Evolutionary conservation across 1,284 basidiomycete species (phyloP).

Genomic region (Irpex sp.): DNA sequence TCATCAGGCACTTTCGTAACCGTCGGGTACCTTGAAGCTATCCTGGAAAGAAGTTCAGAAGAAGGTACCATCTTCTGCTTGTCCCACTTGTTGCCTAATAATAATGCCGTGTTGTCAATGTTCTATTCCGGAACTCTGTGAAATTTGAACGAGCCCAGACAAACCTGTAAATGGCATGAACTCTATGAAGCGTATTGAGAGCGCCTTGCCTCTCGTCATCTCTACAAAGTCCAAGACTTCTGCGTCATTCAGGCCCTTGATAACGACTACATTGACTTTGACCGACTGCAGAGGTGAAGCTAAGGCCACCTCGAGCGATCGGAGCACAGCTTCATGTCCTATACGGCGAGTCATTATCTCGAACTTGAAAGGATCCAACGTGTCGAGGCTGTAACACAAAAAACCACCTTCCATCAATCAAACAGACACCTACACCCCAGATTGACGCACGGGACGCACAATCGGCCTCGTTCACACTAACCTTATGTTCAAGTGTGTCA

Average conservation of each 20-base stretch:
- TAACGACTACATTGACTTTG: conserved; percentile 83
- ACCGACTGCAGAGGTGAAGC: conserved; percentile 52
- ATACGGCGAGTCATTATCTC: conserved; percentile 79
- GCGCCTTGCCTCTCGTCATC: conserved; percentile 58
- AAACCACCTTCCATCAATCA: conserved; percentile 4
- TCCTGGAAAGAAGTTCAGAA: conserved; percentile 50
- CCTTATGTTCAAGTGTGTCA: conserved; percentile 85
- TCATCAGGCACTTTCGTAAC: conserved; percentile 59
- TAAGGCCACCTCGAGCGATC: conserved; percentile 64
- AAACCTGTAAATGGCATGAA: conserved; percentile 91
- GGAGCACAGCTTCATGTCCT: conserved; percentile 74
- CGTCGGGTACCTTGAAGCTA: conserved; percentile 45
- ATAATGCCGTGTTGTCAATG: neutral
- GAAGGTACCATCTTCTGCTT: conserved; percentile 80
- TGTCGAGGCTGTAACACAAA: conserved; percentile 61
- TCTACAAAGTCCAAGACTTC: conserved; percentile 80
- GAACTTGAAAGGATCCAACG: conserved; percentile 84
- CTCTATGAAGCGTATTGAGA: conserved; percentile 86
- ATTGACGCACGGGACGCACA: neutral
- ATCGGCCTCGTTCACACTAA: conserved; percentile 21
- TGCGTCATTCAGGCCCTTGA: conserved; percentile 76
- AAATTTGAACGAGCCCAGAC: conserved; percentile 11
- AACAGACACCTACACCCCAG: conserved; percentile 1
- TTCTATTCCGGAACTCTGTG: neutral
- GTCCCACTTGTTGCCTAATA: conserved; percentile 81